Evolutionary conservation across 306 rosid genomes (phyloP), one percentile per base, ranked within the genome.

Genomic region (Canavalia ensiformis): DNA sequence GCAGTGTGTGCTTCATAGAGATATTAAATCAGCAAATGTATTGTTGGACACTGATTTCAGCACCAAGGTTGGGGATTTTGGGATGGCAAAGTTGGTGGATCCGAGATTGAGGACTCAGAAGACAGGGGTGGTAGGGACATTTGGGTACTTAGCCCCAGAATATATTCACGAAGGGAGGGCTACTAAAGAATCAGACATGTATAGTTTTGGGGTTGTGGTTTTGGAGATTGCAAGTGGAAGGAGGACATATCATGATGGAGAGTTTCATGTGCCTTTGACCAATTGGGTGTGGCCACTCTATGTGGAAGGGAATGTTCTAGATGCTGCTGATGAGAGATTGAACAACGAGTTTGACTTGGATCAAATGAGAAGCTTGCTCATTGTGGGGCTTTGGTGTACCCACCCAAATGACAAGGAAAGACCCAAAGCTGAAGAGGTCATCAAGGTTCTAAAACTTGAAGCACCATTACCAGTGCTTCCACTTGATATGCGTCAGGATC

Each of bases 221-320:
- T 71, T 90, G 59, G 94, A 90, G 42, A 57, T 90, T 46, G 89
- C 92, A 12, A 80, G 92, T 60, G 92, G 94, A 10, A 84, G 79
- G 50, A 80, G 82, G 28, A 81, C 75, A 8, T 76, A 18, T 7
- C 39, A 18, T 0, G 88, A 85, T 39, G 88, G 88, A 0, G 85
- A 75, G 9, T 76, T 51, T 55, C 85, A 70, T 45, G 56, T 78
- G 11, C 67, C 86, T 11, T 12, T 59, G 1, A 31, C 52, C 7
- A 41, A 25, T 3, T 85, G 87, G 87, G 56, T 80, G 5, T 72
- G 85, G 87, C 57, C 66, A 9, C 4, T 75, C 0, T 67, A 85
- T 30, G 83, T 79, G 41, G 82, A 63, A 7, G 88, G 85, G 65
- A 77, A 85, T 45, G 3, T 82, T 39, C 9, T 85, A 8, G 28